A percentile compares a stretch with the other conserved stretches of the same genome.
These are phyloP conservation scores for Ascomycota sp. DNA, from an alignment of 2,329 filamentous ascomycete species.

Conservation along the genomic window DNA sequence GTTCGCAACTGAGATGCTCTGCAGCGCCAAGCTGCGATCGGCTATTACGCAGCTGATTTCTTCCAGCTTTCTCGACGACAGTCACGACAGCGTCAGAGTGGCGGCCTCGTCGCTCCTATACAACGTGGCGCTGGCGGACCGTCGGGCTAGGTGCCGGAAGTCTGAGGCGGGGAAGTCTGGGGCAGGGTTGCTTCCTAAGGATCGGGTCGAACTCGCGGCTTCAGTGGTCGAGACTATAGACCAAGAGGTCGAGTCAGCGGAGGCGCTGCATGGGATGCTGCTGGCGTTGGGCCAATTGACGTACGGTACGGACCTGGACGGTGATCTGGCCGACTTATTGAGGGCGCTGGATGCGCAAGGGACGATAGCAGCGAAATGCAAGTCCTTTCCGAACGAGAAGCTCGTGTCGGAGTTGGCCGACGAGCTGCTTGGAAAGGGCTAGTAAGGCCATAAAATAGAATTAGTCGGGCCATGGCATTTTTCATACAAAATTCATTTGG, in stretches of 20 bases:
- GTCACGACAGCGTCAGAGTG: constrained; percentile 51
- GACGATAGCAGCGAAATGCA: constrained; percentile 35
- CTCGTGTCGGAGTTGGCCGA: constrained; percentile 32
- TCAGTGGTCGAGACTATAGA: constrained; percentile 52
- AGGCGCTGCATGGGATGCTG: constrained; percentile 56
- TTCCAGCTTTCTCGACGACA: constrained; percentile 55
- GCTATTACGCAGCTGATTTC: constrained; percentile 49
- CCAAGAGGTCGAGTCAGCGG: constrained; percentile 35
- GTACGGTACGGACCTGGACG: constrained; percentile 45
- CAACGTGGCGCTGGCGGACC: constrained; percentile 55
- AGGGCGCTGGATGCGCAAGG: constrained; percentile 52
- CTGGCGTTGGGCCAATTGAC: constrained; percentile 54
- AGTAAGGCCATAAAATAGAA: constrained; percentile 8
- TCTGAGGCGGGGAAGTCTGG: constrained; percentile 14
- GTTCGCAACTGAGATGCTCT: constrained; percentile 41
- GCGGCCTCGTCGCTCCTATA: constrained; percentile 66
- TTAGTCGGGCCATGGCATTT: too few species aligned
- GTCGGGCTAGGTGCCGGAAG: constrained; percentile 36
- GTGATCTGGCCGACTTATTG: constrained; percentile 61
- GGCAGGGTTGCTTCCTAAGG: constrained; percentile 37
- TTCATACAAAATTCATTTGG: too few species aligned
- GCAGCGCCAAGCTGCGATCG: constrained; percentile 25
- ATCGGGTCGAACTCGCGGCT: constrained; percentile 63
- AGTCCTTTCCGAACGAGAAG: constrained; percentile 31
- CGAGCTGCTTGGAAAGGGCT: constrained; percentile 28